Evolutionary conservation across 495 filamentous ascomycete genomes (phyloP), one percentile per base, ranked within the genome.

Genomic region (Penicillium subrubescens): DNA sequence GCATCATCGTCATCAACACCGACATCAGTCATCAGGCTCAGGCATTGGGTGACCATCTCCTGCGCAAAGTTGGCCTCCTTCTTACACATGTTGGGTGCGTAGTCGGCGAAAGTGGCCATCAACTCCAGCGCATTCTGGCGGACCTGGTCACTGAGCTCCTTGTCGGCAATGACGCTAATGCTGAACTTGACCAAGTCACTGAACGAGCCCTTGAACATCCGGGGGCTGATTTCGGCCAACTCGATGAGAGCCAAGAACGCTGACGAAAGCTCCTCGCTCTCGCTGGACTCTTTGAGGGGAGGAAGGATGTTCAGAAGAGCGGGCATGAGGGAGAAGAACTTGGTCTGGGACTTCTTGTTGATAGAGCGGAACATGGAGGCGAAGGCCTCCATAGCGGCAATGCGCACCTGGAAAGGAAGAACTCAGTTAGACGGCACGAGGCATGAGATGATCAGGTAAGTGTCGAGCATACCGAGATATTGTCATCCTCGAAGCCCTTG

Each of bases 1-100:
- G 94, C 96, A 83, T 97, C 91, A 35, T 99, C 94, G 66, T 99
- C 96, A 64, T 98, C 96, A 57, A 86, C 82, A 39, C 94, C 96
- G 64, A 99, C 89, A 76, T 99, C 96, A n/a, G 96, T 99, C 96
- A 99, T 98, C 70, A 99, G 78, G 67, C 95, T 98, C 66, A 99
- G 81, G 73, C 96, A 99, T 77, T 99, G 96, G 0, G 93, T 98
- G 68, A 99, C 94, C 96, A 99, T 99, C 65, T 97, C 92, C 57
- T 83, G 86, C 8, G 94, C 94, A 76, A 96, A 99, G 17, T 86
- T 89, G 5, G 90, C 75, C 71, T 99, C 93, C 70, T 97, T 98
- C 75, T 87, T 89, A 82, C 95, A 98, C 89, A 97, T 96, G 31
- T 88, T 86, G 12, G 96, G 92, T 2, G 89, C 89, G 66, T 95